Conservation (phyloP, 2,329 filamentous ascomycete species). For the Talaromyces sp. region DNA sequence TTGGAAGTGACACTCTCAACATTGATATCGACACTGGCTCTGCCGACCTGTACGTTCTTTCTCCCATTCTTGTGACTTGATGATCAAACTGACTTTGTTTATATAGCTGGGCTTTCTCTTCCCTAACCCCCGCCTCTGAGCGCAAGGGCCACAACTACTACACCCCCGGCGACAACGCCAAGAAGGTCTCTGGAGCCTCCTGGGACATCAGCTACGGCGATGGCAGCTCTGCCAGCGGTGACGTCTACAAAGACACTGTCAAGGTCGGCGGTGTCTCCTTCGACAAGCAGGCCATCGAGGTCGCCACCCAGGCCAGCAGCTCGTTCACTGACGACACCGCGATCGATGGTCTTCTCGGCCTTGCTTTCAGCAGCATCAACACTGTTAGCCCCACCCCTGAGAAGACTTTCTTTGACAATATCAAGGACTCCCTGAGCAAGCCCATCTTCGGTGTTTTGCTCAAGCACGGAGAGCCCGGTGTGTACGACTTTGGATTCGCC, state of each 20-base stretch:
- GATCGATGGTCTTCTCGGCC: slow-evolving; percentile 57
- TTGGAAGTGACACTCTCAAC: slow-evolving; percentile 60
- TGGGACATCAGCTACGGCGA: slow-evolving; percentile 65
- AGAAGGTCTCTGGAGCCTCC: slow-evolving; percentile 43
- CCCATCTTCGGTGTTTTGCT: slow-evolving; percentile 2
- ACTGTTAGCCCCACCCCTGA: slow-evolving; percentile 34
- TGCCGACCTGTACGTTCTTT: slow-evolving; percentile 57
- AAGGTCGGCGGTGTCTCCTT: slow-evolving; percentile 57
- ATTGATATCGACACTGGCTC: slow-evolving; percentile 69
- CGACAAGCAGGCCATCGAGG: slow-evolving; percentile 59
- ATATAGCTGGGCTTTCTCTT: slow-evolving; percentile 62
- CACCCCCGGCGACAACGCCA: slow-evolving; percentile 45
- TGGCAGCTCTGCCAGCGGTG: slow-evolving; percentile 58
- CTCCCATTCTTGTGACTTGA: background rate
- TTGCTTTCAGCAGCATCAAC: slow-evolving; percentile 58
- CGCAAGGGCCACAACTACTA: slow-evolving; percentile 57
- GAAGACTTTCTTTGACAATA: slow-evolving; percentile 59
- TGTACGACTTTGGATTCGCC: slow-evolving; percentile 7
- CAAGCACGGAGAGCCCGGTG: background rate
- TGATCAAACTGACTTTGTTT: slow-evolving; percentile 3
- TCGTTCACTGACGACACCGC: slow-evolving; percentile 47
- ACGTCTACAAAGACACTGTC: slow-evolving; percentile 63
- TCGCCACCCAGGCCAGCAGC: slow-evolving; percentile 55
- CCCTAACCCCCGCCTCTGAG: slow-evolving; percentile 48
- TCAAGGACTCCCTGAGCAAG: slow-evolving; percentile 45